Conservation (phyloP, 78 protist genomes). For the slime mould (Dictyostelium discoideum) region DNA sequence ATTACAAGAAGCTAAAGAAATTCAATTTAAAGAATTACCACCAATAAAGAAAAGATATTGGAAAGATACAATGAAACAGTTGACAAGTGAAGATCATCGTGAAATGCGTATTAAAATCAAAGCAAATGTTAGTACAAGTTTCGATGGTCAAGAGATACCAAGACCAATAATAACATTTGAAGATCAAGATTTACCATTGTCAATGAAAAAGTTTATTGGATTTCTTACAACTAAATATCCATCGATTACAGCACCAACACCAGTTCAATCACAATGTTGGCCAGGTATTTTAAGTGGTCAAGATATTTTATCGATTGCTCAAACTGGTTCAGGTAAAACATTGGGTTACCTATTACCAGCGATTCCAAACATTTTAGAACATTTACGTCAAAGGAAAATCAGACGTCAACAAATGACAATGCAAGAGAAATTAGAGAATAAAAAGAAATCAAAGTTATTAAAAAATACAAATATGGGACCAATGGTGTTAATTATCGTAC, state of each 20-base stretch:
- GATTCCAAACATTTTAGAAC: slow-evolving; percentile 68
- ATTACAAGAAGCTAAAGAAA: slow-evolving; percentile 22
- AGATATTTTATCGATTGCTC: slow-evolving; percentile 85
- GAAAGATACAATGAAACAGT: slow-evolving; percentile 19
- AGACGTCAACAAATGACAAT: background rate
- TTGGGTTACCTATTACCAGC: slow-evolving; percentile 97
- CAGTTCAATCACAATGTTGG: slow-evolving; percentile 81
- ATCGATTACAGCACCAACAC: slow-evolving; percentile 83
- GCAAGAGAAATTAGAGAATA: background rate
- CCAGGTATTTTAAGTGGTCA: slow-evolving; percentile 55
- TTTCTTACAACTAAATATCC: slow-evolving; percentile 34
- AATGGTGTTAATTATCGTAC: slow-evolving; percentile 94
- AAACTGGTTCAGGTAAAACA: slow-evolving; percentile 99
- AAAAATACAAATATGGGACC: slow-evolving; percentile 93
- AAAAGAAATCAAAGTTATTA: background rate
- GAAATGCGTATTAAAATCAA: slow-evolving; percentile 14
- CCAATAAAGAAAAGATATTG: slow-evolving; percentile 31
- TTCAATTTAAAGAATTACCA: slow-evolving; percentile 15
- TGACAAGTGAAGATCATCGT: background rate
- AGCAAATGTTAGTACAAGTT: background rate
- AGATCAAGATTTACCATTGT: slow-evolving; percentile 33
- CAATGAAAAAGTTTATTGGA: slow-evolving; percentile 11
- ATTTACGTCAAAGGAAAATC: background rate
- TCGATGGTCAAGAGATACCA: background rate
- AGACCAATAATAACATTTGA: slow-evolving; percentile 32